Evolutionary conservation across 2,329 filamentous ascomycete genomes (phyloP).

Genomic region (Claviceps cyperi): DNA sequence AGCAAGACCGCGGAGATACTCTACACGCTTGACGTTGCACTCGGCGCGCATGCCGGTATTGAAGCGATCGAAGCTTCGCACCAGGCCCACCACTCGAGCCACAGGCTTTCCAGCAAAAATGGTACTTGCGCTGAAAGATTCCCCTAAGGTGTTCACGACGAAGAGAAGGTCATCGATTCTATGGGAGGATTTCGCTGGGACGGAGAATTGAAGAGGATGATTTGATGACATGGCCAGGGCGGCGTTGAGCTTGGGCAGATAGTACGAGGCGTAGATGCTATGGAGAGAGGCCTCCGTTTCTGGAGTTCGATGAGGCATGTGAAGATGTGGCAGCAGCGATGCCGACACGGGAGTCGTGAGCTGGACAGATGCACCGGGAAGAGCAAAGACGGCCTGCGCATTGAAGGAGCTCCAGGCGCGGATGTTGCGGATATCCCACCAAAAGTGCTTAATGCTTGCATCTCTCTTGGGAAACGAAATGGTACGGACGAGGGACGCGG

Average conservation of each 20-base stretch:
- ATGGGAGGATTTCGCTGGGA: constrained; percentile 19
- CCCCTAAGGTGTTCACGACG: constrained; percentile 46
- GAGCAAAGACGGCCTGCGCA: constrained; percentile 51
- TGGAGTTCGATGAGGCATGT: constrained; percentile 48
- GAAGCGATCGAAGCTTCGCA: constrained; percentile 86
- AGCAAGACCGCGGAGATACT: constrained; percentile 75
- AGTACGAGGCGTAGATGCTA: constrained; percentile 60
- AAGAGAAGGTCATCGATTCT: constrained; percentile 43
- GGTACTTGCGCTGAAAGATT: constrained; percentile 39
- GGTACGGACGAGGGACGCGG: constrained; percentile 66
- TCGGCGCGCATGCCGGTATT: constrained; percentile 88
- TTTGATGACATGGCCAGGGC: constrained; percentile 65
- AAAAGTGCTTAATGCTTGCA: constrained; percentile 67
- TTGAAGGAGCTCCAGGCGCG: constrained; percentile 74
- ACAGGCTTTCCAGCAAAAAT: constrained; percentile 33
- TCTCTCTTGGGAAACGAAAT: constrained; percentile 55
- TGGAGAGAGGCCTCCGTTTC: constrained; percentile 68
- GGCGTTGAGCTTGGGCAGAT: constrained; percentile 75
- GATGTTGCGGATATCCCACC: constrained; percentile 90
- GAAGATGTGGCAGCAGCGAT: constrained; percentile 44
- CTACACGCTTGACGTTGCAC: constrained; percentile 68
- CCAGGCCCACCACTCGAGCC: constrained; percentile 61
- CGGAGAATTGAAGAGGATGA: constrained; percentile 40
- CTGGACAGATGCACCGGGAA: constrained; percentile 58
- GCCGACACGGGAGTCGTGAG: constrained; percentile 55